Base-by-base conservation (phyloP, 2,329 filamentous ascomycete genomes). In the Colletotrichum sp. region DNA sequence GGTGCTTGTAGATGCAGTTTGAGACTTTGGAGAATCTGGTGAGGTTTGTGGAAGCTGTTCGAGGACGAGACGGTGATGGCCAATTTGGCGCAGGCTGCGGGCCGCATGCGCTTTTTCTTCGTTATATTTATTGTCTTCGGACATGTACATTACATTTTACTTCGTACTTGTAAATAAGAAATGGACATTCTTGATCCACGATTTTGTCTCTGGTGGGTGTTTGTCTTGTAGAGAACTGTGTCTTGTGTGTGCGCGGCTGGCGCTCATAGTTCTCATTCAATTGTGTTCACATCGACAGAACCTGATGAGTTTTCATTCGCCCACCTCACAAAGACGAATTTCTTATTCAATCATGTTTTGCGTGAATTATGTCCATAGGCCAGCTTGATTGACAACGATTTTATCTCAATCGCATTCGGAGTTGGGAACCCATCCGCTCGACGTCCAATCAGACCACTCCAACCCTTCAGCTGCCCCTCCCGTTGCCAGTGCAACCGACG, bases 1-100 rank as follows among this genome's bases (percentile, higher is more conserved):
- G 88, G 80, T 87, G 86, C 78, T 74, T 85, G 77, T 87, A 81
- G 32, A 59, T 48, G 44, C 44, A 8, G 6, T 4, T 2, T 4
- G 44, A n/a, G n/a, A 22, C 2, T 13, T 22, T 13, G 8, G 39
- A 44, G 16, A 11, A 44, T 6, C 5, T 44, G 19, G 39, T 5
- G 39, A n/a, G 39, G 39, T 0, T 44, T 12, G 39, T n/a, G 39
- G 36, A 22, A 8, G 19, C 8, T 6, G 2, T 8, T 13, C 12
- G 19, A n/a, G 6, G 44, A 4, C 4, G 44, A 52, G n/a, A 52
- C 0, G 44, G 11, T 22, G 19, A 3, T 8, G 1, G 11, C 19
- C 4, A 2, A 13, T 22, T 52, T 6, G 12, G n/a, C 11, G 44
- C n/a, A 52, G 44, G 44, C 11, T 22, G 44, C 44, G n/a, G 44